Evolutionary conservation across 2,329 filamentous ascomycete species (phyloP), one percentile per base, ranked within the genome.

Genomic region (Colletotrichum chlorophyti): DNA sequence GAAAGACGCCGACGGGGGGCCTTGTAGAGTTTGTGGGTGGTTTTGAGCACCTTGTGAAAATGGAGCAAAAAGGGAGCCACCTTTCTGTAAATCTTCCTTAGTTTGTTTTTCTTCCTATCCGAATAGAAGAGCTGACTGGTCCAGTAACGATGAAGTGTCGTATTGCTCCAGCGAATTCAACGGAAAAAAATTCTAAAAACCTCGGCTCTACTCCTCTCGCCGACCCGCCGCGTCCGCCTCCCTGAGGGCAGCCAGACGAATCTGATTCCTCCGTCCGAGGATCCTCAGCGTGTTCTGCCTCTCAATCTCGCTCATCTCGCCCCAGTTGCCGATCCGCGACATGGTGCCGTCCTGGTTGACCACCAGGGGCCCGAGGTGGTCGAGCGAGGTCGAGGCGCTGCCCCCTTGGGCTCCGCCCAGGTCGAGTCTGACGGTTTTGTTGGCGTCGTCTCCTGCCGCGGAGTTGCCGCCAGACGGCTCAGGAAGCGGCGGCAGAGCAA

Each of bases 281-380:
- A 91, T 74, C 41, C 86, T 79, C 69, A 92, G 63, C 32, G 89
- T 91, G 66, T 86, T 90, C 69, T 83, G 74, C 69, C 78, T 80
- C 78, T 93, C 90, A 6, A 85, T 79, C 23, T 85, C 84, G 2
- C 83, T 82, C 90, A 93, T 91, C 63, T 86, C 76, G 8, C 76
- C 78, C 90, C 90, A 93, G 71, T 93, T 93, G 31, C 81, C 74
- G 65, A 93, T 90, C 29, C 89, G 82, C 54, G 86, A 86, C 64
- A 92, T 72, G 8, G 87, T 87, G 17, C 90, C 90, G 71, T 93
- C 88, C 60, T 79, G 76, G 70, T 91, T 90, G 52, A 93, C 86
- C 1, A 93, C 89, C 65, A 93, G 78, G 2, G 90, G 90, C 0
- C 90, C 90, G 21, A 93, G 76, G 60, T 85, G 81, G 67, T 91